phyloP scores from a whole-genome alignment of 352 stramenopile genomes.

The Phytophthora sojae region DNA sequence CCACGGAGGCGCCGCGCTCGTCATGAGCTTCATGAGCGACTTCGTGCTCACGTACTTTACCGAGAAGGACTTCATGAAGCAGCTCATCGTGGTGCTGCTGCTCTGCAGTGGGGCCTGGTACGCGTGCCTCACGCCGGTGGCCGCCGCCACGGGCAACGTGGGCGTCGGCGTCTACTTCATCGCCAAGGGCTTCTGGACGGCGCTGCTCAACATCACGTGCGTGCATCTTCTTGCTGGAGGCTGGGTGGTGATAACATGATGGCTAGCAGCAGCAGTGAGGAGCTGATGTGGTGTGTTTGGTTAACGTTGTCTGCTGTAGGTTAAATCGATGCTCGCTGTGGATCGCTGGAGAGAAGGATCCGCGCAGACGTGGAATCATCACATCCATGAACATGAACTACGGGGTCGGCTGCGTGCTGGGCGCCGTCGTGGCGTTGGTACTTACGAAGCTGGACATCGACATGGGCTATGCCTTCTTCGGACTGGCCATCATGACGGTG shows the following conservation, averaged over 20 bases:
- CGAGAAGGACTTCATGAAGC: slow-evolving; percentile 78
- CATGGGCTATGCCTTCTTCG: slow-evolving; percentile 68
- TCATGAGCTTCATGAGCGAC: slow-evolving; percentile 86
- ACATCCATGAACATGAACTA: slow-evolving; percentile 82
- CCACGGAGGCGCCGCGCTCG: slow-evolving; percentile 69
- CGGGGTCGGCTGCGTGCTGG: slow-evolving; percentile 66
- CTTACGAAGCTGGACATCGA: slow-evolving; percentile 59
- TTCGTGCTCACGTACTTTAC: slow-evolving; percentile 73
- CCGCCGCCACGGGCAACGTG: slow-evolving; percentile 67
- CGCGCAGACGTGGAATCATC: slow-evolving; percentile 72
- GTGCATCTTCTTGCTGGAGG: slow-evolving; percentile 8
- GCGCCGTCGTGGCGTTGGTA: slow-evolving; percentile 55
- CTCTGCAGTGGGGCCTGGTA: slow-evolving; percentile 72
- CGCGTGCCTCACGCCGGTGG: slow-evolving; percentile 63
- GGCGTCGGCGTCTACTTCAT: slow-evolving; percentile 79
- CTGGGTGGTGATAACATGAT: too few species aligned
- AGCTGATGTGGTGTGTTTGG: not conserved
- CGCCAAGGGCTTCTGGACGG: slow-evolving; percentile 76
- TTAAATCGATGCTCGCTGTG: slow-evolving; percentile 76
- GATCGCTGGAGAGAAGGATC: slow-evolving; percentile 73
- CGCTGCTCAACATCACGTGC: slow-evolving; percentile 83
- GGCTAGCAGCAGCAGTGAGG: not conserved
- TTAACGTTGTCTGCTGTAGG: slow-evolving; percentile 26
- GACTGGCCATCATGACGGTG: slow-evolving; percentile 49
- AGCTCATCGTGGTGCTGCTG: slow-evolving; percentile 66